Evolutionary conservation across 1,284 basidiomycete species (phyloP).

Genomic region (Fomitopsis pinicola): DNA sequence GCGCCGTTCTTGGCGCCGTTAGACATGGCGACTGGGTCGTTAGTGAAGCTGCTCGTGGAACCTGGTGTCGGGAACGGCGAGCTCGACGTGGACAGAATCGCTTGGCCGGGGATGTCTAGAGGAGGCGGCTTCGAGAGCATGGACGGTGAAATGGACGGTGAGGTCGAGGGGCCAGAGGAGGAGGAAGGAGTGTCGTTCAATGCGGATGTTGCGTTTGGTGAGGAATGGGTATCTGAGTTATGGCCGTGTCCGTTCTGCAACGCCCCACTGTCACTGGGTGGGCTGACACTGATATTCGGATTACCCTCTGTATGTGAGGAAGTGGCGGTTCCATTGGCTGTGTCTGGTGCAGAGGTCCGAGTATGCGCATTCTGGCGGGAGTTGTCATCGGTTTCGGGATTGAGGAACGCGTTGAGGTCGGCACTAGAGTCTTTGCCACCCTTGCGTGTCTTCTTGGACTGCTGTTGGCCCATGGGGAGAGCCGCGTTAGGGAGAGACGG

Average conservation of each 20-base stretch:
- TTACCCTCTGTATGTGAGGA: conserved; percentile 17
- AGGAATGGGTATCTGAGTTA: conserved; percentile 33
- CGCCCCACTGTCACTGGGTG: conserved; percentile 38
- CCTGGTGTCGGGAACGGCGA: conserved; percentile 40
- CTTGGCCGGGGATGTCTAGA: conserved; percentile 74
- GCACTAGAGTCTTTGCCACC: conserved; percentile 54
- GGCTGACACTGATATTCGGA: conserved; percentile 50
- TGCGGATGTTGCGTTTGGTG: conserved; percentile 33
- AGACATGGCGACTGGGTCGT: conserved; percentile 29
- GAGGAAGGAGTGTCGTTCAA: conserved; percentile 28
- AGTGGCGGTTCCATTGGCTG: conserved; percentile 15
- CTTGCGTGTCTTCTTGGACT: conserved; percentile 76
- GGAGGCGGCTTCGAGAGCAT: conserved; percentile 40
- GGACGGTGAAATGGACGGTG: conserved; percentile 32
- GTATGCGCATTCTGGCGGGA: conserved; percentile 40
- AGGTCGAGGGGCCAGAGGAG: conserved; percentile 20
- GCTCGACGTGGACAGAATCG: conserved; percentile 63
- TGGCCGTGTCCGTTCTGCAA: conserved; percentile 27
- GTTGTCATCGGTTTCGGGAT: conserved; percentile 34
- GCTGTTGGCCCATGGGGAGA: conserved; percentile 69
- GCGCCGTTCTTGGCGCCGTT: conserved; percentile 44
- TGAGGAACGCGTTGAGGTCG: conserved; percentile 27
- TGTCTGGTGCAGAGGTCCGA: conserved; percentile 35
- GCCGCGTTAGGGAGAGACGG: conserved; percentile 31
- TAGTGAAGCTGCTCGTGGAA: conserved; percentile 39